Evolutionary conservation across 192 early-diverging fungal species (phyloP).

Genomic region (Podila minutissima): DNA sequence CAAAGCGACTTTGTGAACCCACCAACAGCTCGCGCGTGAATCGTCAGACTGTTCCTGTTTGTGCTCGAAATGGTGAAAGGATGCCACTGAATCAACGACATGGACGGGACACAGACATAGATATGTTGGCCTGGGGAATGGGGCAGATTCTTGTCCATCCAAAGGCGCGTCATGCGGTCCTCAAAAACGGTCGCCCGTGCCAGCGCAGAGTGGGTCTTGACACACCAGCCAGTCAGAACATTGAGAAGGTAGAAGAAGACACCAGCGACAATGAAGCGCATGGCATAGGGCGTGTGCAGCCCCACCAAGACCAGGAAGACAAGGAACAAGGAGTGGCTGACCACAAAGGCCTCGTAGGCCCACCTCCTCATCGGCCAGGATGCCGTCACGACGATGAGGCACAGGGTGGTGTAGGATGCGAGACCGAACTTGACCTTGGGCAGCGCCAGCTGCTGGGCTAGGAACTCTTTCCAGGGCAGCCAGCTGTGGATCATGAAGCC

Average conservation of each 20-base stretch:
- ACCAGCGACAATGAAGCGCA: constrained; percentile 59
- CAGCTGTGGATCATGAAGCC: constrained; percentile 54
- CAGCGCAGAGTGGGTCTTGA: constrained; percentile 51
- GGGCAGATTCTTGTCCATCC: constrained; percentile 30
- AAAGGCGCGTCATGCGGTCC: constrained; percentile 45
- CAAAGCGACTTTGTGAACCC: constrained; percentile 52
- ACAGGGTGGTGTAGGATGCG: constrained; percentile 52
- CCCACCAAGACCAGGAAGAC: constrained; percentile 59
- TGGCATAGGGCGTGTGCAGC: constrained; percentile 64
- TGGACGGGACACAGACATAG: constrained; percentile 56
- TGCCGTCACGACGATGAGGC: constrained; percentile 60
- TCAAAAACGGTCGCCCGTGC: constrained; percentile 46
- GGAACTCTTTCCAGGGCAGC: constrained; percentile 33
- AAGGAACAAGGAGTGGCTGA: constrained; percentile 55
- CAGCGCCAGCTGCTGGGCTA: constrained; percentile 28
- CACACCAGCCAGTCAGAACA: constrained; percentile 53
- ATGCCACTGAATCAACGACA: constrained; percentile 64
- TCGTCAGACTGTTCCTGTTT: constrained; percentile 17
- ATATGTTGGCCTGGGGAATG: constrained; percentile 58
- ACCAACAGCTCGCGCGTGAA: constrained; percentile 55
- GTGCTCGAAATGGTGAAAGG: constrained; percentile 61
- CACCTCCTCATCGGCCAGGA: constrained; percentile 57
- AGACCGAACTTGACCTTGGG: constrained; percentile 61
- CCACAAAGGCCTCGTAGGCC: constrained; percentile 57
- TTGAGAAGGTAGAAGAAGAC: constrained; percentile 57